Evolutionary conservation across 2,329 filamentous ascomycete genomes (phyloP).

Genomic region (Zymoseptoria ardabiliae): DNA sequence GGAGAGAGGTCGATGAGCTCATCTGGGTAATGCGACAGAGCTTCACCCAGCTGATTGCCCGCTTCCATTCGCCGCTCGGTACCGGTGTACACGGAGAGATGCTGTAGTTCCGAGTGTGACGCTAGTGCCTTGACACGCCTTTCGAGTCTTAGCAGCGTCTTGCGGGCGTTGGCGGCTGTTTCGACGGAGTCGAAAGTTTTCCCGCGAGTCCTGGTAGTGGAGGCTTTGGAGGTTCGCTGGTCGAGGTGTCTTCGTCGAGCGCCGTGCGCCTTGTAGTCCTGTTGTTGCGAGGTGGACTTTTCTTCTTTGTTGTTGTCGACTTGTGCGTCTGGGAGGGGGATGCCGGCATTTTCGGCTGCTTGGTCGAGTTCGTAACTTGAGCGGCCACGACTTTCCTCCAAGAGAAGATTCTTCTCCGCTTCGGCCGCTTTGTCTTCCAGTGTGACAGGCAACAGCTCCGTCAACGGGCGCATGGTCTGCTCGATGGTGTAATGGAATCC

Average conservation of each 20-base stretch:
- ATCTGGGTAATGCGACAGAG: constrained; percentile 71
- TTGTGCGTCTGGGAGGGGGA: neutral
- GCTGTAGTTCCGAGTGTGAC: constrained; percentile 34
- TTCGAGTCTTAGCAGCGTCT: neutral
- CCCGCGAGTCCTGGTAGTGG: neutral
- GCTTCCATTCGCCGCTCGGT: constrained; percentile 41
- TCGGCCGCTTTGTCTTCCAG: constrained; percentile 85
- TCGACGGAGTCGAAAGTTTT: neutral
- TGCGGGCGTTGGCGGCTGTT: neutral
- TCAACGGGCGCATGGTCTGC: constrained; percentile 69
- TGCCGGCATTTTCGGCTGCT: neutral
- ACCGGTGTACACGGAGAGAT: neutral
- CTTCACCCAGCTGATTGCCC: constrained; percentile 59
- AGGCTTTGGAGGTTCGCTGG: neutral
- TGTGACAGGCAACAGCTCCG: constrained; percentile 82
- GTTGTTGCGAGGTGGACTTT: neutral
- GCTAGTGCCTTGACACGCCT: neutral
- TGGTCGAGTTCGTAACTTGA: neutral
- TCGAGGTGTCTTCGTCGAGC: neutral
- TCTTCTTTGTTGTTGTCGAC: constrained; percentile 54
- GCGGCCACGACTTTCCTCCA: neutral
- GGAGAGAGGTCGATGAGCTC: constrained; percentile 88
- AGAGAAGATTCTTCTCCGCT: constrained; percentile 37
- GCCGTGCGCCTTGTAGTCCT: neutral
- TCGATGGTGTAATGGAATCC: constrained; percentile 75